These are phyloP conservation scores for Schizonepeta tenuifolia DNA, from an alignment of 257 asterid genomes.

Conservation along the genomic window DNA sequence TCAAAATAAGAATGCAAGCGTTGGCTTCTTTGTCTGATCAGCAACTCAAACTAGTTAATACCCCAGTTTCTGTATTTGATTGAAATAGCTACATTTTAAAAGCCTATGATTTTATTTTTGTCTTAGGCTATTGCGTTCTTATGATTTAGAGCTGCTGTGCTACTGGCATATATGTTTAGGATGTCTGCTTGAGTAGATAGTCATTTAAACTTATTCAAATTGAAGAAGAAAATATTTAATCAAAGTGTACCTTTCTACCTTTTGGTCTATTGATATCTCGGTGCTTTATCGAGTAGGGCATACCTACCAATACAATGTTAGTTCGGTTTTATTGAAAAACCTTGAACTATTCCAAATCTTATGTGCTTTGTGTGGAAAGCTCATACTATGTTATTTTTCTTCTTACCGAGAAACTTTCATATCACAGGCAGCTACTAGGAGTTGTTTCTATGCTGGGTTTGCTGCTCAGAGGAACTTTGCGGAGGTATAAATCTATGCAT, in stretches of 20 bases:
- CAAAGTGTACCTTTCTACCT: neutral
- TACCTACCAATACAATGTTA: neutral
- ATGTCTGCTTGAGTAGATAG: conserved; percentile 7
- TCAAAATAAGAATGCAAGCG: neutral
- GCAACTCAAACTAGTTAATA: conserved; percentile 10
- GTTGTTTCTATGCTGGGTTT: conserved; percentile 98
- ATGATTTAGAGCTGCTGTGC: conserved; percentile 20
- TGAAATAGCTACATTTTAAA: neutral
- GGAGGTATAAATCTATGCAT: conserved; percentile 55
- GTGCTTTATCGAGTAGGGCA: neutral
- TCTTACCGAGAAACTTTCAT: conserved; percentile 31
- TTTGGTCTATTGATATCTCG: conserved; percentile 9
- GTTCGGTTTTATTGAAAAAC: conserved; percentile 15
- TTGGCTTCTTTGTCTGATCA: conserved; percentile 25
- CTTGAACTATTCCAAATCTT: conserved; percentile 15
- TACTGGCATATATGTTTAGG: neutral
- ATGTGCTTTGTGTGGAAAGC: conserved; percentile 20
- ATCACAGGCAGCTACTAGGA: conserved; percentile 91
- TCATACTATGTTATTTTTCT: conserved; percentile 9
- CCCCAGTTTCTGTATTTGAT: conserved; percentile 1
- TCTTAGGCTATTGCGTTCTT: neutral
- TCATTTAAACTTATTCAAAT: neutral
- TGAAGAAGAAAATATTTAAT: neutral
- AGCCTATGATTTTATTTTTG: neutral
- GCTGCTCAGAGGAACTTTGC: conserved; percentile 99